Percentiles rank a stretch among this genome's conserved stretches.
These are phyloP conservation scores for Phytophthora brassicae DNA, from an alignment of 352 stramenopile genomes.

Conservation along the genomic window DNA sequence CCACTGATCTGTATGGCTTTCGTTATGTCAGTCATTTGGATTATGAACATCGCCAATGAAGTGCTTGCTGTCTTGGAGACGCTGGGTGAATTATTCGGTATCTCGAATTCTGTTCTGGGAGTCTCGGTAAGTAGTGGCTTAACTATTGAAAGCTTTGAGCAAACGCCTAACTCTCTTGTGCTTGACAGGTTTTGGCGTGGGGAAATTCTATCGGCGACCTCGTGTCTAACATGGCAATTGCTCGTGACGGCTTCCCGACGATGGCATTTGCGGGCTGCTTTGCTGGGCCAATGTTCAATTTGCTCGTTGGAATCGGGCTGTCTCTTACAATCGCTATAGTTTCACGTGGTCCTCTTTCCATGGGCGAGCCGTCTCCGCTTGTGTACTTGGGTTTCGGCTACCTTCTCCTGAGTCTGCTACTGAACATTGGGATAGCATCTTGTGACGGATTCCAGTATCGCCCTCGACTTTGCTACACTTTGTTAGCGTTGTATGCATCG, in stretches of 20 bases:
- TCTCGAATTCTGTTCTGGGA: conserved; percentile 74
- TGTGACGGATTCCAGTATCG: conserved; percentile 67
- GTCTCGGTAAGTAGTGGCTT: conserved; percentile 64
- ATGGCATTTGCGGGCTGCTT: conserved; percentile 87
- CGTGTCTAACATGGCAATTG: conserved; percentile 80
- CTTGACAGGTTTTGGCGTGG: conserved; percentile 66
- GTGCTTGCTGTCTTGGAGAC: conserved; percentile 74
- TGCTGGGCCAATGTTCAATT: conserved; percentile 79
- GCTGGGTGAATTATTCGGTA: conserved; percentile 69
- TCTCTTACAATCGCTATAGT: conserved; percentile 67
- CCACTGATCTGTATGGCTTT: conserved; percentile 77
- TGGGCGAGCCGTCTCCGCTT: conserved; percentile 56
- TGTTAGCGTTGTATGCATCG: conserved; percentile 58
- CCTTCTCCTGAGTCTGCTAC: conserved; percentile 57
- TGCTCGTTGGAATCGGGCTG: conserved; percentile 70
- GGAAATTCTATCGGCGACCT: conserved; percentile 82
- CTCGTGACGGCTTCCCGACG: conserved; percentile 73
- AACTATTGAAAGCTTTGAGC: neutral
- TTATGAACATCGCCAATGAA: conserved; percentile 86
- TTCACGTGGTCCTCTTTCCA: conserved; percentile 51
- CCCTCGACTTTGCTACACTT: conserved; percentile 55
- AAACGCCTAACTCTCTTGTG: conserved; percentile 8
- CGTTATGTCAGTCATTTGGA: conserved; percentile 86
- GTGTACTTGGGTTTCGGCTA: conserved; percentile 74
- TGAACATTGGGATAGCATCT: conserved; percentile 64